Percentiles rank a stretch among this genome's conserved stretches.
Conservation (phyloP, 768 basidiomycete species). For the Suillus discolor region DNA sequence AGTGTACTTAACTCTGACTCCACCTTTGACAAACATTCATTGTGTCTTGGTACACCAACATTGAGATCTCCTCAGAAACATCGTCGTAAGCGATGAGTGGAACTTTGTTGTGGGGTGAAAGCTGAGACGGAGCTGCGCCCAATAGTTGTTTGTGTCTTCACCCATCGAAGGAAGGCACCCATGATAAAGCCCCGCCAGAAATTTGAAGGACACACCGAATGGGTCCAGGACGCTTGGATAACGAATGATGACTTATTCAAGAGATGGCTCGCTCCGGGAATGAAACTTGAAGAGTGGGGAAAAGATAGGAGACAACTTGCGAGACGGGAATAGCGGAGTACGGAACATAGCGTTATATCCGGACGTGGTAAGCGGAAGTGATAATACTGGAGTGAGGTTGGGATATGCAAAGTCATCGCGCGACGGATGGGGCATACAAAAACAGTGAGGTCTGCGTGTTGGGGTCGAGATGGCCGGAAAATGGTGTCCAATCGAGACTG, state of each 20-base stretch:
- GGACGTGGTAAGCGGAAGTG: neutral
- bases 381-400: neutral
- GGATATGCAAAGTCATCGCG: neutral
- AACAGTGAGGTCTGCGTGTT: neutral
- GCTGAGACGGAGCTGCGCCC: neutral
- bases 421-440: neutral
- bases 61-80: too few relatives aligned
- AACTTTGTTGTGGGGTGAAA: too few relatives aligned
- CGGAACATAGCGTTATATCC: neutral
- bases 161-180: neutral
- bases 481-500: neutral
- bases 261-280: neutral
- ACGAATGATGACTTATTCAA: neutral
- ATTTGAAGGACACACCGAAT: neutral
- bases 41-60: too few relatives aligned
- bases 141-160: neutral
- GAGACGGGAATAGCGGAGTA: neutral
- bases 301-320: neutral
- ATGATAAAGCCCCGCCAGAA: neutral
- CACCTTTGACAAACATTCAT: too few relatives aligned
- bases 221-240: neutral
- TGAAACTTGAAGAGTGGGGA: neutral
- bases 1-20: too few relatives aligned
- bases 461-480: neutral
- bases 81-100: too few relatives aligned